Percentiles rank a stretch among this genome's conserved stretches.
Conservation (phyloP, 108 stramenopile species). For the Cyclotella choctawhatcheeana region DNA sequence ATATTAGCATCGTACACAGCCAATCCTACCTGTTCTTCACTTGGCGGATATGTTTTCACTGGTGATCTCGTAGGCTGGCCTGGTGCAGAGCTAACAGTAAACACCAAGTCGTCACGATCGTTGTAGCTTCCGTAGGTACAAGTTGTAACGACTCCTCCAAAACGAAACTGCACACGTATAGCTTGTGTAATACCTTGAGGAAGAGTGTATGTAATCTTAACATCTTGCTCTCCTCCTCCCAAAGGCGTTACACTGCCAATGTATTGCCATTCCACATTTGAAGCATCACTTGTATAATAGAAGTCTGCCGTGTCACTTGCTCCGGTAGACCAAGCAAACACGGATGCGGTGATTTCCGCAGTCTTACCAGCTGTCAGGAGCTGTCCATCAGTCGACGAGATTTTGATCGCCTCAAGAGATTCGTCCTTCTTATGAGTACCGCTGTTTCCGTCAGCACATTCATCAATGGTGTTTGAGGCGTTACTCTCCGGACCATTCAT, state of each 20-base stretch:
- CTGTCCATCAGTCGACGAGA: neutral
- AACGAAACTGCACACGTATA: constrained; percentile 19
- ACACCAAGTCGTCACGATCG: constrained; percentile 13
- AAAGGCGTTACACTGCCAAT: constrained; percentile 18
- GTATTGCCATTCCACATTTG: constrained; percentile 13
- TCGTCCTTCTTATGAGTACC: constrained; percentile 25
- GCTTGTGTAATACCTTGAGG: constrained; percentile 20
- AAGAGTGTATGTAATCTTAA: constrained; percentile 17
- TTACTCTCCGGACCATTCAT: constrained; percentile 10
- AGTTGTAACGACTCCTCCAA: neutral
- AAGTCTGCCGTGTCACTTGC: constrained; percentile 24
- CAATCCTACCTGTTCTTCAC: neutral
- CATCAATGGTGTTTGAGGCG: constrained; percentile 29
- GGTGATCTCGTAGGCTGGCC: constrained; percentile 5
- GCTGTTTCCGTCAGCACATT: constrained; percentile 22
- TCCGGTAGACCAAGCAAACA: constrained; percentile 13
- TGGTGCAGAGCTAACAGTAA: neutral
- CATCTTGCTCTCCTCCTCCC: constrained; percentile 1
- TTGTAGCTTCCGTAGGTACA: constrained; percentile 14
- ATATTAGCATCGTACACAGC: constrained; percentile 1
- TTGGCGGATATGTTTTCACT: neutral
- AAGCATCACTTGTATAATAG: constrained; percentile 11
- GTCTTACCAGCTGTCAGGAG: neutral
- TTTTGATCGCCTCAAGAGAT: constrained; percentile 29
- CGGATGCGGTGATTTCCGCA: constrained; percentile 11